Evolutionary conservation across 805 yeast genomes (phyloP).

Genomic region (Metschnikowia kunwiensis): DNA sequence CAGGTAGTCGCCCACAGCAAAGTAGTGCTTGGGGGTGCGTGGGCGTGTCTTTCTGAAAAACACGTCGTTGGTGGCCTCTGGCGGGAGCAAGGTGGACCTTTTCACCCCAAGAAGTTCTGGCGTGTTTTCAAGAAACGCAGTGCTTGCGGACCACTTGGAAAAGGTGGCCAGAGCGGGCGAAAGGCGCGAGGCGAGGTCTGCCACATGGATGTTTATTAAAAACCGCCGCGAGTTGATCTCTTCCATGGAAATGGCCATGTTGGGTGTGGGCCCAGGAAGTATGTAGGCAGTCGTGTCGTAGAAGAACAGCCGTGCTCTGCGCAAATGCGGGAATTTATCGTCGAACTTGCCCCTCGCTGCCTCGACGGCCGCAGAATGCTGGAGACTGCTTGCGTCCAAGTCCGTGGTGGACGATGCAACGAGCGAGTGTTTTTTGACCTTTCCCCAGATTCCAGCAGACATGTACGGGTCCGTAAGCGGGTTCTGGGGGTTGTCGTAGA

Average conservation of each 20-base stretch:
- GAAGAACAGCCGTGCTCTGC: constrained; percentile 22
- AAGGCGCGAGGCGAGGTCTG: constrained; percentile 38
- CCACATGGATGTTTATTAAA: constrained; percentile 38
- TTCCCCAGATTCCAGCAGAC: constrained; percentile 28
- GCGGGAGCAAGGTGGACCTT: constrained; percentile 1
- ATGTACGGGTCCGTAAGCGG: constrained; percentile 27
- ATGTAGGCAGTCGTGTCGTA: constrained; percentile 33
- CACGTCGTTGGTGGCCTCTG: constrained; percentile 2
- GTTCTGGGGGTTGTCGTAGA: constrained; percentile 24
- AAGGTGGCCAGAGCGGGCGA: constrained; percentile 24
- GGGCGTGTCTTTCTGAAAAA: constrained; percentile 1
- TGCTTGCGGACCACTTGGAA: constrained; percentile 12
- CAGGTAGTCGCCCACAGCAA: constrained; percentile 9
- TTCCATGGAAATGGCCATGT: constrained; percentile 35
- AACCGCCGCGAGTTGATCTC: constrained; percentile 35
- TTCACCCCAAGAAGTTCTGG: constrained; percentile 1
- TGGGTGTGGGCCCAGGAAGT: constrained; percentile 20
- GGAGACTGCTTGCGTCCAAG: constrained; percentile 9
- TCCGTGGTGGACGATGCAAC: constrained; percentile 22
- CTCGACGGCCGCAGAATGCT: constrained; percentile 6
- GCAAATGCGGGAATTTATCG: constrained; percentile 34
- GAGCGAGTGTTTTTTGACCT: constrained; percentile 13
- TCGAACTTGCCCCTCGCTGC: constrained; percentile 1
- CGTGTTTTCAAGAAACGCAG: constrained; percentile 4
- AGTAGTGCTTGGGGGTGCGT: constrained; percentile 1